These are phyloP conservation scores for Sarcodon sp. DNA, from an alignment of 768 basidiomycete genomes.

Conservation along the genomic window DNA sequence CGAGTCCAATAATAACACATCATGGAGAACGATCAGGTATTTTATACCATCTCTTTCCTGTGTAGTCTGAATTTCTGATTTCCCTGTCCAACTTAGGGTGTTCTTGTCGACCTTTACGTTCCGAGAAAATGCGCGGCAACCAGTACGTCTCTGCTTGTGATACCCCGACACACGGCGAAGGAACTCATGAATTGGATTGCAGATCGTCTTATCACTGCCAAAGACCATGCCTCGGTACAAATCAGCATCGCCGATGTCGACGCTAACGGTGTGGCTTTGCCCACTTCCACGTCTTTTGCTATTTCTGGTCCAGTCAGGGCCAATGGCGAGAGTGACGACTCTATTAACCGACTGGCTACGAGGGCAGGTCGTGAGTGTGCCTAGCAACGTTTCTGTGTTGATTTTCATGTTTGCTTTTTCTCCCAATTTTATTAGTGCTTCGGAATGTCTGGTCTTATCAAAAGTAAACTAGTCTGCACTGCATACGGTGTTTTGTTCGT, in stretches of 20 bases:
- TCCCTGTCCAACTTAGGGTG: slow-evolving; percentile 42
- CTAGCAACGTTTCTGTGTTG: background rate
- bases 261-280: slow-evolving; percentile 66
- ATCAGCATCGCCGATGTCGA: slow-evolving; percentile 94
- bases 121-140: slow-evolving; percentile 99
- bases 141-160: slow-evolving; percentile 41
- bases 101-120: slow-evolving; percentile 99
- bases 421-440: slow-evolving; percentile 47
- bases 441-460: slow-evolving; percentile 93
- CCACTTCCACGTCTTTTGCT: slow-evolving; percentile 82
- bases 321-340: slow-evolving; percentile 93
- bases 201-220: slow-evolving; percentile 98
- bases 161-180: background rate
- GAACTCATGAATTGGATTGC: background rate
- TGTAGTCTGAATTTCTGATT: slow-evolving; percentile 1
- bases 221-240: slow-evolving; percentile 98
- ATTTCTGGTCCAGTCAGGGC: slow-evolving; percentile 90
- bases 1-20: slow-evolving; percentile 6
- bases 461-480: slow-evolving; percentile 43
- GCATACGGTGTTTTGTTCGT: background rate
- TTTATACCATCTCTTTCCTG: slow-evolving; percentile 10
- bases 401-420: background rate
- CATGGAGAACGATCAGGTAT: slow-evolving; percentile 90
- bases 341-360: slow-evolving; percentile 91
- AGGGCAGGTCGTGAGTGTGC: slow-evolving; percentile 78